phyloP scores from a whole-genome alignment of 805 yeast species.

The Yamadazyma nakazawae region DNA sequence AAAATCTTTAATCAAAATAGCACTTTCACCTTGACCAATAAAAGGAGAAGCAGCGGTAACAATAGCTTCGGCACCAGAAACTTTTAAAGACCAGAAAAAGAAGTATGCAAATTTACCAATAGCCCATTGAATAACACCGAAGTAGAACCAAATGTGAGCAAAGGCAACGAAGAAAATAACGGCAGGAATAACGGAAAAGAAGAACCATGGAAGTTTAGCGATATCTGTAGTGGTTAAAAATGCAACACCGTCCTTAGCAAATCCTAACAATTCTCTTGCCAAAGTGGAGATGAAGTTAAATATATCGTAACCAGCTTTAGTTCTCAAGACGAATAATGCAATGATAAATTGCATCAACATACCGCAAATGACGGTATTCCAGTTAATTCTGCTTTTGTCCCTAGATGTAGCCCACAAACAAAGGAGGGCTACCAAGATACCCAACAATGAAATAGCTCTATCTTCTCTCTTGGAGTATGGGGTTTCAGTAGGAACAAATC shows the following conservation, averaged over 20 bases:
- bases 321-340: conserved; percentile 59
- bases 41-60: conserved; percentile 68
- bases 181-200: conserved; percentile 59
- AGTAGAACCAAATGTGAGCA: conserved; percentile 57
- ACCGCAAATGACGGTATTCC: conserved; percentile 61
- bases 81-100: conserved; percentile 57
- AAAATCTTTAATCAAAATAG: conserved; percentile 57
- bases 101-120: conserved; percentile 54
- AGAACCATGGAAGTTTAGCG: conserved; percentile 44
- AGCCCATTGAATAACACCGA: conserved; percentile 58
- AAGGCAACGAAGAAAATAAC: conserved; percentile 62
- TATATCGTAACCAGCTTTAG: conserved; percentile 56
- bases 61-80: conserved; percentile 63
- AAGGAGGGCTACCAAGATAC: conserved; percentile 45
- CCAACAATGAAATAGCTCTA: conserved; percentile 57
- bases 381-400: conserved; percentile 43
- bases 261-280: conserved; percentile 55
- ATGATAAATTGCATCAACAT: conserved; percentile 57
- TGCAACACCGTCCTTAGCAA: conserved; percentile 59
- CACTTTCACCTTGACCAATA: conserved; percentile 64
- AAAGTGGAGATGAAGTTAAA: conserved; percentile 58
- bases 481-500: conserved; percentile 50
- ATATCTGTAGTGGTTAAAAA: conserved; percentile 46
- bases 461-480: conserved; percentile 46
- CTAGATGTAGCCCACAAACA: conserved; percentile 45